Evolutionary conservation across 2,329 filamentous ascomycete genomes (phyloP).

Genomic region (Ramularia endophylla): DNA sequence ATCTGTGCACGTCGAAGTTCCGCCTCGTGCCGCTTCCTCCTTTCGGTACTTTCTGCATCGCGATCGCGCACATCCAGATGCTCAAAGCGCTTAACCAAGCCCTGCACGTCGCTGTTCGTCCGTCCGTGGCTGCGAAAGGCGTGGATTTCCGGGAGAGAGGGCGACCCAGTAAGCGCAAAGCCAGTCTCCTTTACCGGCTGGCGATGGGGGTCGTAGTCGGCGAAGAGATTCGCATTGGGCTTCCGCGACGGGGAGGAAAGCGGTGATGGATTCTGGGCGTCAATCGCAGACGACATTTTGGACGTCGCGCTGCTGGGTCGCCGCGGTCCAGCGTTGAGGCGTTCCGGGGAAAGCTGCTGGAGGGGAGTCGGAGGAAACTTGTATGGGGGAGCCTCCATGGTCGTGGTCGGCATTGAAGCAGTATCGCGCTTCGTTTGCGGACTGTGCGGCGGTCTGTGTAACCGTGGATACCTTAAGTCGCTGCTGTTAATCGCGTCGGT

Average conservation of each 20-base stretch:
- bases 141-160: constrained; percentile 28
- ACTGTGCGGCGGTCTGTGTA: too few species aligned
- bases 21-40: constrained; percentile 38
- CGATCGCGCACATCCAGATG: constrained; percentile 52
- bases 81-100: constrained; percentile 65
- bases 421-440: too few species aligned
- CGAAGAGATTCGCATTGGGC: constrained; percentile 23
- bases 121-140: constrained; percentile 36
- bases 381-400: constrained; percentile 39
- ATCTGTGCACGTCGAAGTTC: constrained; percentile 40
- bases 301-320: constrained; percentile 32
- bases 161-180: constrained; percentile 24
- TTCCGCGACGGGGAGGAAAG: constrained; percentile 31
- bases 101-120: constrained; percentile 55
- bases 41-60: constrained; percentile 35
- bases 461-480: too few species aligned
- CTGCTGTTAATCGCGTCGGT: too few species aligned
- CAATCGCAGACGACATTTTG: constrained; percentile 28
- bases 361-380: constrained; percentile 50
- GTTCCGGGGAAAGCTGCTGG: constrained; percentile 57
- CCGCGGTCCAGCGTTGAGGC: constrained; percentile 46
- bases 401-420: neutral
- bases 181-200: constrained; percentile 13
- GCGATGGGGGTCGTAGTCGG: constrained; percentile 23
- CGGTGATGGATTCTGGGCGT: constrained; percentile 18